Evolutionary conservation across 2,329 filamentous ascomycete species (phyloP).

Genomic region (Furcasterigmium sp.): DNA sequence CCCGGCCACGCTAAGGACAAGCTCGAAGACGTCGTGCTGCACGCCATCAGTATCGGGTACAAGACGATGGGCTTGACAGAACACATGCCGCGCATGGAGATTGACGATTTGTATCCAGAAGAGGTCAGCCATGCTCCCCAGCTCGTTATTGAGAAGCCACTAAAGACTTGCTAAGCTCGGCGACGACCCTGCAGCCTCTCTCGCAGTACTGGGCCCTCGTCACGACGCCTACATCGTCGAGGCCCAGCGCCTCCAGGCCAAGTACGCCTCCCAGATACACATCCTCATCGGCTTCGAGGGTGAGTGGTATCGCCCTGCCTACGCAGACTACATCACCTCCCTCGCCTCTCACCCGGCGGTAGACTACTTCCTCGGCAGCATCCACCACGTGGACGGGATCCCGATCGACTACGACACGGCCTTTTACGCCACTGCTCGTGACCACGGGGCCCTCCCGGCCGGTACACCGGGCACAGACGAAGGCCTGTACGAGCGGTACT

Average conservation of each 20-base stretch:
- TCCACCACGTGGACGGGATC: slow-evolving; percentile 82
- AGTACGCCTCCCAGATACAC: slow-evolving; percentile 66
- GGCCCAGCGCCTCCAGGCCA: slow-evolving; percentile 64
- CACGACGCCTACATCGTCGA: slow-evolving; percentile 72
- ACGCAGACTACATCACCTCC: slow-evolving; percentile 48
- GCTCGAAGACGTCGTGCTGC: slow-evolving; percentile 76
- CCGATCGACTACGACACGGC: slow-evolving; percentile 82
- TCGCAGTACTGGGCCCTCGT: slow-evolving; percentile 44
- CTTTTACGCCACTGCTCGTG: slow-evolving; percentile 61
- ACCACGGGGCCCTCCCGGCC: slow-evolving; percentile 21
- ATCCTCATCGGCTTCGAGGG: slow-evolving; percentile 88
- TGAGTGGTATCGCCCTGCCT: slow-evolving; percentile 79
- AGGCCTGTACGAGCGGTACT: slow-evolving; percentile 75
- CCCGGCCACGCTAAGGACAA: slow-evolving; percentile 79
- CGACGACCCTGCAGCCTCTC: slow-evolving; percentile 40
- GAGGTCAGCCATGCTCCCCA: slow-evolving; percentile 56
- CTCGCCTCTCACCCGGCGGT: slow-evolving; percentile 58
- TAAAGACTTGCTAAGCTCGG: slow-evolving; percentile 33
- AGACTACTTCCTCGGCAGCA: slow-evolving; percentile 88
- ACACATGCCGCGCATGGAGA: slow-evolving; percentile 79
- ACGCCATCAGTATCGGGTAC: slow-evolving; percentile 74
- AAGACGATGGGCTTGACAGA: slow-evolving; percentile 84
- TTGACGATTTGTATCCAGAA: slow-evolving; percentile 83
- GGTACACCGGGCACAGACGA: slow-evolving; percentile 53
- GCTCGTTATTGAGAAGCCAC: too few species aligned